Conservation (phyloP, 1,284 basidiomycete species). For the Ganoderma multipileum region DNA sequence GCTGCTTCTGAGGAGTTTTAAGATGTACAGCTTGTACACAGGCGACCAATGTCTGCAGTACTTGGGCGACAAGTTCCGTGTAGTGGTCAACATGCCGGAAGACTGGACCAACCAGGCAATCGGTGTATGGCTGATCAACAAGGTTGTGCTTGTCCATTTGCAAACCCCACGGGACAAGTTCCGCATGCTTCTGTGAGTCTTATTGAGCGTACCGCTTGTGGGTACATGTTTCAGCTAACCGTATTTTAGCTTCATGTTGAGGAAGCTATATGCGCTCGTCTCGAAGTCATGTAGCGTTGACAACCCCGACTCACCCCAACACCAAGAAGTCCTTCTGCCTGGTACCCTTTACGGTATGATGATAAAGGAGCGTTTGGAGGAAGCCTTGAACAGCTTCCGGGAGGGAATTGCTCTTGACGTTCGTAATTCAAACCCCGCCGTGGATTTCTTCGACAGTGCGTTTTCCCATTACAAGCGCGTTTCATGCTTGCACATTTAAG, state of each 20-base stretch:
- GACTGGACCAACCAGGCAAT: conserved; percentile 91
- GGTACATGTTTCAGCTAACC: neutral
- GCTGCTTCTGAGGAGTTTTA: conserved; percentile 96
- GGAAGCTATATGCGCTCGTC: conserved; percentile 94
- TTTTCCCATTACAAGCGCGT: neutral
- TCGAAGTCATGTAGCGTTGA: conserved; percentile 92
- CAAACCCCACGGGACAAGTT: conserved; percentile 94
- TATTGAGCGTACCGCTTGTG: neutral
- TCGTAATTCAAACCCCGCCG: conserved; percentile 69
- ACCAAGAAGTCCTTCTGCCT: conserved; percentile 97
- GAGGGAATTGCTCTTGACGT: conserved; percentile 81
- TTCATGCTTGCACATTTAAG: conserved; percentile 13
- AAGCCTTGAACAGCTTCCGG: conserved; percentile 82
- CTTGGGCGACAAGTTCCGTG: conserved; percentile 97
- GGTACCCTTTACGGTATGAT: conserved; percentile 97
- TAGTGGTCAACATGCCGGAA: conserved; percentile 91
- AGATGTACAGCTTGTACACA: conserved; percentile 89
- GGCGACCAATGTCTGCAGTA: conserved; percentile 96
- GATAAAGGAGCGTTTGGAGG: conserved; percentile 97
- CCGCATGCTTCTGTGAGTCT: conserved; percentile 87
- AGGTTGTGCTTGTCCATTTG: conserved; percentile 92
- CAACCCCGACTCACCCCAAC: conserved; percentile 98
- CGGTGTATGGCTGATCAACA: conserved; percentile 86
- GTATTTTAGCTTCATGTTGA: conserved; percentile 91
- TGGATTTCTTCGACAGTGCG: conserved; percentile 90